Evolutionary conservation across 306 rosid species (phyloP).

Genomic region (Spatholobus suberectus): DNA sequence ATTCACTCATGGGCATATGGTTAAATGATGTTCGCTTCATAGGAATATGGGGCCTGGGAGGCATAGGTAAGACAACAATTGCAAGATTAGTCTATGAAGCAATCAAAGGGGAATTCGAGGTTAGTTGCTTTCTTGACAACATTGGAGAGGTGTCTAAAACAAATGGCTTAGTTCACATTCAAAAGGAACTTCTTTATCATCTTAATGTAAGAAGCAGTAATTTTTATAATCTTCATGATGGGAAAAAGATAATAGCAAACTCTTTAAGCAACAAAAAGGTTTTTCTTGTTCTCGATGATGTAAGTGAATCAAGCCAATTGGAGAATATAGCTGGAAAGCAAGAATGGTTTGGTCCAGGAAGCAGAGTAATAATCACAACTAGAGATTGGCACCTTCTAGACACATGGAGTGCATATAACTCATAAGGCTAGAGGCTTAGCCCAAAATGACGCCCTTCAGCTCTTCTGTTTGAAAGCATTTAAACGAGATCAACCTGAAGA

Average conservation of each 20-base stretch:
- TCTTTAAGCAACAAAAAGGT: slow-evolving; percentile 23
- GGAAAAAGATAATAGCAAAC: slow-evolving; percentile 36
- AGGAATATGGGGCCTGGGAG: slow-evolving; percentile 54
- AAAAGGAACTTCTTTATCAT: slow-evolving; percentile 38
- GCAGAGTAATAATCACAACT: slow-evolving; percentile 49
- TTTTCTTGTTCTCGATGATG: slow-evolving; percentile 52
- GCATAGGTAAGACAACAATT: slow-evolving; percentile 45
- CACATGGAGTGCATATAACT: slow-evolving; percentile 24
- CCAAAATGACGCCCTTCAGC: slow-evolving; percentile 37
- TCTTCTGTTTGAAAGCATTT: slow-evolving; percentile 45
- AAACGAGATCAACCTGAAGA: slow-evolving; percentile 30
- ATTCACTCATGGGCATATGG: slow-evolving; percentile 15
- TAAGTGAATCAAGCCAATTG: slow-evolving; percentile 43
- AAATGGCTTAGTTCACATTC: slow-evolving; percentile 35
- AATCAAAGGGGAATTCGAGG: slow-evolving; percentile 5
- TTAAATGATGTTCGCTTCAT: slow-evolving; percentile 43
- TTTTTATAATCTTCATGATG: slow-evolving; percentile 9
- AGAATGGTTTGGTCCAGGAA: slow-evolving; percentile 55
- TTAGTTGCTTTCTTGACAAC: slow-evolving; percentile 44
- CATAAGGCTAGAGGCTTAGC: slow-evolving; percentile 9
- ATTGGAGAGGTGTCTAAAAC: slow-evolving; percentile 34
- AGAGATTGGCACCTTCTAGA: slow-evolving; percentile 38
- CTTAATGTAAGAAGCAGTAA: not conserved
- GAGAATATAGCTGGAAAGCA: slow-evolving; percentile 36
- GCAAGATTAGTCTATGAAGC: slow-evolving; percentile 42